Evolutionary conservation across 2,329 filamentous ascomycete genomes (phyloP).

Genomic region (Aureobasidium vineae): DNA sequence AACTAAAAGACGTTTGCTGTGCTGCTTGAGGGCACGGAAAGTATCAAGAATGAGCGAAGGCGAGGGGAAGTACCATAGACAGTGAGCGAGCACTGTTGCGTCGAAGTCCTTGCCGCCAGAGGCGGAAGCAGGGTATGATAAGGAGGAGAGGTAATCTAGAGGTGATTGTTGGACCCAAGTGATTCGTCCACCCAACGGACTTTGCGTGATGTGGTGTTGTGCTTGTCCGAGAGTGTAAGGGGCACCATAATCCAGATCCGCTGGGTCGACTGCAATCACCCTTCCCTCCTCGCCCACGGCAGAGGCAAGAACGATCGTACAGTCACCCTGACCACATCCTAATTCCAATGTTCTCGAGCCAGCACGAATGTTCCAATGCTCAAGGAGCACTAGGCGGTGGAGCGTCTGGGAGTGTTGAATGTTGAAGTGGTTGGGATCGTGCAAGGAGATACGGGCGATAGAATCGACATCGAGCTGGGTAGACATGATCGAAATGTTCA

Average conservation of each 20-base stretch:
- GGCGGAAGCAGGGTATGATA: not conserved
- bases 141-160: constrained; percentile 39
- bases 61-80: constrained; percentile 55
- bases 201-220: constrained; percentile 46
- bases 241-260: constrained; percentile 50
- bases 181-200: constrained; percentile 46
- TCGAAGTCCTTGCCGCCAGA: constrained; percentile 39
- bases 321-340: constrained; percentile 61
- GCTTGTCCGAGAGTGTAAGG: constrained; percentile 53
- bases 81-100: constrained; percentile 52
- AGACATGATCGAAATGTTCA: not conserved
- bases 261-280: constrained; percentile 56
- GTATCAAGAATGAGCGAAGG: constrained; percentile 40
- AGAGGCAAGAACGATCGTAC: constrained; percentile 54
- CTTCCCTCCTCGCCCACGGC: constrained; percentile 47
- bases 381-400: not conserved
- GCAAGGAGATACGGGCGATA: constrained; percentile 2
- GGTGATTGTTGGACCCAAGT: constrained; percentile 46
- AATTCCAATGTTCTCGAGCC: constrained; percentile 48
- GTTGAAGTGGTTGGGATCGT: not conserved
- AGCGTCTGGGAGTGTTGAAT: constrained; percentile 2
- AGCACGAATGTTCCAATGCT: constrained; percentile 3
- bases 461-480: not conserved
- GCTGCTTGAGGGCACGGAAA: constrained; percentile 40
- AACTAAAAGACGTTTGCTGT: constrained; percentile 43